A percentile compares a stretch with the other conserved stretches of the same genome.
These are phyloP conservation scores for Diaporthe sp. DNA, from an alignment of 2,329 filamentous ascomycete species.

Conservation along the genomic window DNA sequence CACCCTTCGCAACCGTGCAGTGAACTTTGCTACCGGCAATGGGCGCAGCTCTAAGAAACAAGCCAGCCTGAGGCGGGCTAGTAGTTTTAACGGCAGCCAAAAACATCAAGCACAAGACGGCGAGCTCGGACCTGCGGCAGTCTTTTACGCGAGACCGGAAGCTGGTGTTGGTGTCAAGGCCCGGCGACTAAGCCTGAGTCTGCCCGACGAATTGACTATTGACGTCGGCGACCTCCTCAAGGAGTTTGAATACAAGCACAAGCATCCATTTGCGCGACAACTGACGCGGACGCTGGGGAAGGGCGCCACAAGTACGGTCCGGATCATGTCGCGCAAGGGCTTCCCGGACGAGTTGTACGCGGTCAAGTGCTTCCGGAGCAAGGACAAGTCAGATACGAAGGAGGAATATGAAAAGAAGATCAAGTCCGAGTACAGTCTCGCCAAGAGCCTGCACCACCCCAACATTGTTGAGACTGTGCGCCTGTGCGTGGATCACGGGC, in stretches of 20 bases:
- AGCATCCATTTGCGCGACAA: slow-evolving; percentile 69
- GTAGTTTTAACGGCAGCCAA: slow-evolving; percentile 57
- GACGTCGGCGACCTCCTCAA: slow-evolving; percentile 75
- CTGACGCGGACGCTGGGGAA: slow-evolving; percentile 82
- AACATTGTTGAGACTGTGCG: slow-evolving; percentile 87
- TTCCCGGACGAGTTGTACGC: slow-evolving; percentile 76
- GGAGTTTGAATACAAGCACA: slow-evolving; percentile 77
- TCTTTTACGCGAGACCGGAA: slow-evolving; percentile 63
- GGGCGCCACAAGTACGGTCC: slow-evolving; percentile 85
- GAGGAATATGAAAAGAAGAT: slow-evolving; percentile 88
- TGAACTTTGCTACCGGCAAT: slow-evolving; percentile 56
- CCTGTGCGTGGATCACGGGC: slow-evolving; percentile 77
- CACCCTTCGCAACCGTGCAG: slow-evolving; percentile 56
- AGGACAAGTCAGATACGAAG: slow-evolving; percentile 74
- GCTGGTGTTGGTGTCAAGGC: slow-evolving; percentile 81
- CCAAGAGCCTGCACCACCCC: slow-evolving; percentile 85
- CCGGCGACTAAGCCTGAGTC: slow-evolving; percentile 77
- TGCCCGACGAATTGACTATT: slow-evolving; percentile 80
- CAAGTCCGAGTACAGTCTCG: slow-evolving; percentile 90
- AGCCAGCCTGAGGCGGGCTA: slow-evolving; percentile 51
- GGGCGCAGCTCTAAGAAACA: slow-evolving; percentile 40
- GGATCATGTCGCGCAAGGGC: slow-evolving; percentile 80
- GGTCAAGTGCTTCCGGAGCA: slow-evolving; percentile 87
- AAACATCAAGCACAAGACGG: slow-evolving; percentile 40
- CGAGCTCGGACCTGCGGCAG: slow-evolving; percentile 39